Evolutionary conservation across 345 rosid species (phyloP).

Genomic region (Eucalyptus caleyi): DNA sequence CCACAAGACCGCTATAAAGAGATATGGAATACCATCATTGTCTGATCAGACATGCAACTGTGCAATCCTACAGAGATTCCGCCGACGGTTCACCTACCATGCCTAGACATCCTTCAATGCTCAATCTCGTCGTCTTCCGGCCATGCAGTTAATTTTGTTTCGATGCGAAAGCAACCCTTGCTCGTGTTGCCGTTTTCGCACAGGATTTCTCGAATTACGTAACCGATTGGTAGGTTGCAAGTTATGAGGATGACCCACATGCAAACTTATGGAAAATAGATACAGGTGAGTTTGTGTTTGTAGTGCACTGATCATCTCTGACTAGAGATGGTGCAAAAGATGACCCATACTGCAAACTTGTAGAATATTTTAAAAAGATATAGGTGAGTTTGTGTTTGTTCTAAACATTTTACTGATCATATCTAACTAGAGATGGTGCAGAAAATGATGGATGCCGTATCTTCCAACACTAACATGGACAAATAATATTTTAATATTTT

Average conservation of each 20-base stretch:
- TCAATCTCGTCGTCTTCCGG: neutral
- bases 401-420: no score
- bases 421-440: neutral
- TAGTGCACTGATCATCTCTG: neutral
- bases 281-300: neutral
- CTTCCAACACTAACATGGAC: no score
- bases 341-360: neutral
- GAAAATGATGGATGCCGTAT: no score
- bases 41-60: neutral
- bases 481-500: no score
- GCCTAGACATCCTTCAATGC: neutral
- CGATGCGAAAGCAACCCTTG: neutral
- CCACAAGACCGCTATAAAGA: neutral
- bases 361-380: no score
- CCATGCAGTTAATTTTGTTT: neutral
- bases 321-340: neutral
- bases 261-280: neutral
- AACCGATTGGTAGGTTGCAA: neutral
- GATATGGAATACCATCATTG: neutral
- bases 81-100: neutral
- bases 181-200: neutral
- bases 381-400: neutral
- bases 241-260: neutral
- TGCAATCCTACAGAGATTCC: neutral
- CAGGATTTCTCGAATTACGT: neutral